Evolutionary conservation across 2,329 filamentous ascomycete species (phyloP), one percentile per base, ranked within the genome.

Genomic region (Tolypocladium capitatum): DNA sequence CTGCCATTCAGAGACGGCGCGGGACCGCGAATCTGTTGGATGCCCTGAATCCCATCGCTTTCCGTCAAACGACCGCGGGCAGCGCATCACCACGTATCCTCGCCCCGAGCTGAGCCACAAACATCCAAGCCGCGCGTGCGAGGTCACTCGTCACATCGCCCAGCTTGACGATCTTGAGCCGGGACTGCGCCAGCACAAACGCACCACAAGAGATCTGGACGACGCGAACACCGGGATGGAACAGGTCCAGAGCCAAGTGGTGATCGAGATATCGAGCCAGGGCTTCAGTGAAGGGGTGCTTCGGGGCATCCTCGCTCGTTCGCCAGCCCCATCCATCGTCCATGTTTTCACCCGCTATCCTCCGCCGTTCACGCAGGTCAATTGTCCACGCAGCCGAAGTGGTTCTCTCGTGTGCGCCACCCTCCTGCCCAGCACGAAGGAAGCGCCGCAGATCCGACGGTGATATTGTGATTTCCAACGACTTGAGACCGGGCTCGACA

Each of bases 311-410:
- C 11, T 54, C 52, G 43, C 46, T 51, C 31, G 53, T 46, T 13
- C 68, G 63, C 75, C 74, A 78, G 3, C 57, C 65, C 75, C 75
- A 78, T 4, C 74, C 73, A 47, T 78, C 73, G 49, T 77, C 74
- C 9, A 64, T 58, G 48, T 70, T 65, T 11, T 63, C 64, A 0
- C 73, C 73, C 1, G 72, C 72, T 1, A 76, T 59, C 41, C 62
- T 67, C n/a, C 68, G 65, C 3, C 72, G 66, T 46, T 70, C 65
- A 14, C 63, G 60, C 1, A 51, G 24, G 40, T 70, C 63, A 7
- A 53, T 55, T 28, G 63, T 55, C 63, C 63, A 68, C 3, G 49
- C 47, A 2, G 51, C 48, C 2, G 50, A 52, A 1, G 48, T 48
- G 10, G 36, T 20, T 30, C 42, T 51, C 21, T 52, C 34, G 27